These are phyloP conservation scores for Pythium aristosporum DNA, from an alignment of 352 stramenopile genomes.

Conservation along the genomic window DNA sequence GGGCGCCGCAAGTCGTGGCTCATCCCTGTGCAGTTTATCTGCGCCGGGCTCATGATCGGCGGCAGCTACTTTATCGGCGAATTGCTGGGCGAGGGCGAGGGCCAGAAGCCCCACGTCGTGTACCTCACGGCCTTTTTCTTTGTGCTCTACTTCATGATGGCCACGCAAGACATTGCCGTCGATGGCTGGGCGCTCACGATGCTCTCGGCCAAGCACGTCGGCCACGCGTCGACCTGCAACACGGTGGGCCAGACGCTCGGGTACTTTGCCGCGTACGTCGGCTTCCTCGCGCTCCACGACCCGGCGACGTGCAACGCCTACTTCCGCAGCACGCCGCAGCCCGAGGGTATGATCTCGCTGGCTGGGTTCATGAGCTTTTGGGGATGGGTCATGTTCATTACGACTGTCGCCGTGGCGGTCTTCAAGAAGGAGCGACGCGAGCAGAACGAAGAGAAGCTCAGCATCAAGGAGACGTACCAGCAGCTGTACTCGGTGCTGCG, in stretches of 20 bases:
- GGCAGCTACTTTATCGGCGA: conserved; percentile 82
- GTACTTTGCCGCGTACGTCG: conserved; percentile 98
- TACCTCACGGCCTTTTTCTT: conserved; percentile 97
- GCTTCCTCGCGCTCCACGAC: conserved; percentile 98
- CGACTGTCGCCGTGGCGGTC: conserved; percentile 88
- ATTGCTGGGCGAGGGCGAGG: conserved; percentile 82
- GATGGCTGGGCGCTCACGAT: conserved; percentile 99
- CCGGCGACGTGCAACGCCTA: conserved; percentile 89
- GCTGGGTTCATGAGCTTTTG: conserved; percentile 93
- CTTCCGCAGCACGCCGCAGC: conserved; percentile 60
- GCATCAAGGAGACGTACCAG: conserved; percentile 88
- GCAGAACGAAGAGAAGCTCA: conserved; percentile 60
- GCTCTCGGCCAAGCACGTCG: conserved; percentile 96
- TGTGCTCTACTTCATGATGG: conserved; percentile 98
- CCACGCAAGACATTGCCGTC: conserved; percentile 99
- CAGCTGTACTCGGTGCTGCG: conserved; percentile 86
- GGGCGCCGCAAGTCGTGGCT: conserved; percentile 96
- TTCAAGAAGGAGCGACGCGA: conserved; percentile 90
- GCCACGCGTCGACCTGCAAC: conserved; percentile 96
- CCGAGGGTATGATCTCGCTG: conserved; percentile 84
- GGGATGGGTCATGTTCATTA: conserved; percentile 92
- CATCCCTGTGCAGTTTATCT: conserved; percentile 97
- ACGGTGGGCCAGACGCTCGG: conserved; percentile 96
- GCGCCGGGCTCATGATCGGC: conserved; percentile 94
- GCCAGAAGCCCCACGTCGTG: conserved; percentile 86